phyloP scores from a whole-genome alignment of 306 rosid species.

The Dicorynia guianensis region DNA sequence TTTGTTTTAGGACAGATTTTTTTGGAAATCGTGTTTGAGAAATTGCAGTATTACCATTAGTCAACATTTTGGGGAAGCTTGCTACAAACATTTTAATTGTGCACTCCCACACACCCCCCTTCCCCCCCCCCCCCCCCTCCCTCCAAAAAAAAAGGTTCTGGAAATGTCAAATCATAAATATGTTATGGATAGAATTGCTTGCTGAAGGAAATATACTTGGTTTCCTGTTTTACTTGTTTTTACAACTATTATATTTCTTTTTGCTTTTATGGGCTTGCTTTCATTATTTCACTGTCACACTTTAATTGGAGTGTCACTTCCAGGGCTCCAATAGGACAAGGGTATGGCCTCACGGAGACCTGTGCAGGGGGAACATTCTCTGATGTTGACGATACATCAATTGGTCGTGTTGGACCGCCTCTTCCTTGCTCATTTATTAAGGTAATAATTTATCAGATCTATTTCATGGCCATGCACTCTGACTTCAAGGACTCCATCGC shows the following conservation, averaged over 20 bases:
- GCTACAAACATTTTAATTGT: neutral
- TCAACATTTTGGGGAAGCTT: neutral
- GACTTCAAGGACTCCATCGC: neutral
- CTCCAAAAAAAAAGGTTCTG: too few relatives aligned
- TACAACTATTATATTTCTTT: neutral
- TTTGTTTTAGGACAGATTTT: neutral
- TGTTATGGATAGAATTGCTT: neutral
- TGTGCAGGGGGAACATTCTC: slow-evolving; percentile 86
- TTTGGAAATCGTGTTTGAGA: neutral
- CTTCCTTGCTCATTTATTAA: slow-evolving; percentile 85
- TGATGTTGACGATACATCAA: slow-evolving; percentile 76
- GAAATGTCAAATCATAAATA: neutral
- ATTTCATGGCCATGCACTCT: slow-evolving; percentile 11
- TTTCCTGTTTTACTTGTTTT: neutral
- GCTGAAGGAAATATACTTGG: slow-evolving; percentile 8
- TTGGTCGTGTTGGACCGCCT: slow-evolving; percentile 88
- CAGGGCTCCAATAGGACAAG: slow-evolving; percentile 89
- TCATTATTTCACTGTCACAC: neutral
- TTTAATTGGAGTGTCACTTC: slow-evolving; percentile 36
- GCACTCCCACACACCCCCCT: neutral
- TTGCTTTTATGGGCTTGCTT: neutral
- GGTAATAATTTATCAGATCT: slow-evolving; percentile 43
- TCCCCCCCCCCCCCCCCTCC: neutral
- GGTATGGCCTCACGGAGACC: slow-evolving; percentile 89
- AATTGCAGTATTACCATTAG: neutral